A percentile compares a stretch with the other conserved stretches of the same genome.
Conservation (phyloP, 2,329 filamentous ascomycete species). For the Trematosphaeria pertusa region DNA sequence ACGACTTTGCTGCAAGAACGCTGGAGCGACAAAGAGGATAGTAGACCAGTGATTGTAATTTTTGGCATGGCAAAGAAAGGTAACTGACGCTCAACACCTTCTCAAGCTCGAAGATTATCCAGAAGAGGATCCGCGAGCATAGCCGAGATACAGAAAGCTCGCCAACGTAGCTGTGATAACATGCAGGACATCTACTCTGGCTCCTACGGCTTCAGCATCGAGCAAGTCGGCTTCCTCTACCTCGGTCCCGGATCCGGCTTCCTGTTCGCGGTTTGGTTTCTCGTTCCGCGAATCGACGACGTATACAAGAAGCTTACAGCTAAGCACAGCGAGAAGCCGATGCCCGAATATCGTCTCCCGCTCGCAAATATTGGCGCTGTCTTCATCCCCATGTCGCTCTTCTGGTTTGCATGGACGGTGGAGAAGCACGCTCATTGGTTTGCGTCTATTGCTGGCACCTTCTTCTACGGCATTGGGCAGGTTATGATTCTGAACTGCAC, state of each 20-base stretch:
- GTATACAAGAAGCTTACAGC: conserved; percentile 55
- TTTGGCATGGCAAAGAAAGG: conserved; percentile 13
- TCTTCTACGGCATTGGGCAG: conserved; percentile 60
- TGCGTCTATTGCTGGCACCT: conserved; percentile 51
- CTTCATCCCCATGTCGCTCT: conserved; percentile 52
- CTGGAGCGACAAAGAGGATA: conserved; percentile 38
- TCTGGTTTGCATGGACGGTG: conserved; percentile 54
- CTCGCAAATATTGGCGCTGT: conserved; percentile 55
- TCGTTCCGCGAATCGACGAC: conserved; percentile 56
- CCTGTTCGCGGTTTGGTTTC: conserved; percentile 53
- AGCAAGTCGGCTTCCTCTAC: conserved; percentile 55
- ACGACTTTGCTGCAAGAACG: conserved; percentile 48
- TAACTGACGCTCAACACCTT: conserved; percentile 14
- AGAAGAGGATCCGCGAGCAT: conserved; percentile 54
- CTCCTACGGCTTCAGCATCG: conserved; percentile 54
- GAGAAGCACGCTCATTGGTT: conserved; percentile 51
- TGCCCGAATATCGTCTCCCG: conserved; percentile 55
- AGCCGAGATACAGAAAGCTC: conserved; percentile 54
- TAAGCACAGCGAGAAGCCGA: conserved; percentile 48
- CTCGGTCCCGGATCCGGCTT: conserved; percentile 55
- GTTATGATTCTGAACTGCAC: conserved; percentile 61
- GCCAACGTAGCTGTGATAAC: conserved; percentile 60
- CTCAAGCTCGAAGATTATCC: conserved; percentile 35
- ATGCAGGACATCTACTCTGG: conserved; percentile 55
- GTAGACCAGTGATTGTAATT: conserved; percentile 32